These are phyloP conservation scores for Gigaspora rosea DNA, from an alignment of 192 early-diverging fungal species.

Conservation along the genomic window DNA sequence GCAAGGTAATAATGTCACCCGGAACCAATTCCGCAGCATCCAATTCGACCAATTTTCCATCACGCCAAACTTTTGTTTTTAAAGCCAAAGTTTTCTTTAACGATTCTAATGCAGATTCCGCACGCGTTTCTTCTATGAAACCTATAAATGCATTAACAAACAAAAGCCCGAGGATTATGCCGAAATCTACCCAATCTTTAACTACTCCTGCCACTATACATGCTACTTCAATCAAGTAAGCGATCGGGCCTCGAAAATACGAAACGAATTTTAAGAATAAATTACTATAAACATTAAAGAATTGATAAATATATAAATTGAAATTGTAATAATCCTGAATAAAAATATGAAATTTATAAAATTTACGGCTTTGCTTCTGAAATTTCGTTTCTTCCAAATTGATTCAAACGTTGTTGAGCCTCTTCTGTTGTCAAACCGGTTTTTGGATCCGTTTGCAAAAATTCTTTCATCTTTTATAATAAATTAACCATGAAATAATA, in stretches of 20 bases:
- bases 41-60: slow-evolving; percentile 72
- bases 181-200: slow-evolving; percentile 68
- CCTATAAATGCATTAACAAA: slow-evolving; percentile 90
- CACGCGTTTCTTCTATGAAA: slow-evolving; percentile 91
- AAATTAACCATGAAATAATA: no score
- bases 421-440: slow-evolving; percentile 79
- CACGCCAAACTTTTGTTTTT: slow-evolving; percentile 80
- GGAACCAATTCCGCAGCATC: slow-evolving; percentile 80
- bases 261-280: slow-evolving; percentile 82
- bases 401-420: slow-evolving; percentile 67
- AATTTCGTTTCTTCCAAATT: slow-evolving; percentile 82
- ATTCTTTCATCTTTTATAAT: slow-evolving; percentile 59
- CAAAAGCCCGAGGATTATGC: slow-evolving; percentile 77
- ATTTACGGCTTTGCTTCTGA: slow-evolving; percentile 70
- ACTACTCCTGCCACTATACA: slow-evolving; percentile 78
- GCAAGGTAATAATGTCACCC: slow-evolving; percentile 87
- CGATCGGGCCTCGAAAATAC: slow-evolving; percentile 86
- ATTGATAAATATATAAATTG: neutral
- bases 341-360: neutral
- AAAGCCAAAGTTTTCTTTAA: slow-evolving; percentile 91
- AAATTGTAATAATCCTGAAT: neutral
- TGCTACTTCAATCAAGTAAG: slow-evolving; percentile 88
- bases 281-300: slow-evolving; percentile 42
- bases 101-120: slow-evolving; percentile 90
- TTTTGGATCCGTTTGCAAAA: slow-evolving; percentile 78